These are phyloP conservation scores for Thymus quinquecostatus DNA, from an alignment of 257 asterid genomes.

Conservation along the genomic window DNA sequence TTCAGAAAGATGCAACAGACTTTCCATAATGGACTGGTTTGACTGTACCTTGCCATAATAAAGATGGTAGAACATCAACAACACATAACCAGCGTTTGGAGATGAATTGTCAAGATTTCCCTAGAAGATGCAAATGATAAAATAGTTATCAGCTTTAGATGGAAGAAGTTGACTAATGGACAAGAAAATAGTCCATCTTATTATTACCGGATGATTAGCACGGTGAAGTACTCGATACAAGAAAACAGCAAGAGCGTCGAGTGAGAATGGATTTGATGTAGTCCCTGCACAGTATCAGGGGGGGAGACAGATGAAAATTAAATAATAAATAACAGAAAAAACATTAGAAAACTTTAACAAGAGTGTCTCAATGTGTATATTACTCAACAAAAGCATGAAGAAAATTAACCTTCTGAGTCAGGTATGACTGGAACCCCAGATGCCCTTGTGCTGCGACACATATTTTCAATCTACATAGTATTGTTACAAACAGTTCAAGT, in stretches of 20 bases:
- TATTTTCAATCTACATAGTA: constrained; percentile 77
- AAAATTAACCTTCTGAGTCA: constrained; percentile 83
- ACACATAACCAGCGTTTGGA: constrained; percentile 84
- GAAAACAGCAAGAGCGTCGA: constrained; percentile 93
- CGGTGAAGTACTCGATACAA: constrained; percentile 82
- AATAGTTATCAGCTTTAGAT: constrained; percentile 16
- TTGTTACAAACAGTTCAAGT: constrained; percentile 18
- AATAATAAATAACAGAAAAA: constrained; percentile 7
- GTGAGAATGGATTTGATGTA: constrained; percentile 83
- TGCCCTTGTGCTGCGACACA: constrained; percentile 85
- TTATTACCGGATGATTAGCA: constrained; percentile 85
- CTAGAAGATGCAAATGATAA: constrained; percentile 47
- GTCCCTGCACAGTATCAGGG: constrained; percentile 62
- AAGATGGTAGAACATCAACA: constrained; percentile 90
- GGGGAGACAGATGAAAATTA: constrained; percentile 12
- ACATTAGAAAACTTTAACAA: not conserved
- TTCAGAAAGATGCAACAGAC: not conserved
- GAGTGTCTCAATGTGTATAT: not conserved
- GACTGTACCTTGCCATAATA: constrained; percentile 88
- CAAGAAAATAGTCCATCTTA: constrained; percentile 25
- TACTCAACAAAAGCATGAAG: constrained; percentile 17
- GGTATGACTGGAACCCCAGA: constrained; percentile 91
- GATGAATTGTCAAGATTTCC: constrained; percentile 95
- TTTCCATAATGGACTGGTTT: constrained; percentile 2
- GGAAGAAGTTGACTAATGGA: constrained; percentile 17